Conservation (phyloP, 352 stramenopile species). For the Globisporangium middletonii region DNA sequence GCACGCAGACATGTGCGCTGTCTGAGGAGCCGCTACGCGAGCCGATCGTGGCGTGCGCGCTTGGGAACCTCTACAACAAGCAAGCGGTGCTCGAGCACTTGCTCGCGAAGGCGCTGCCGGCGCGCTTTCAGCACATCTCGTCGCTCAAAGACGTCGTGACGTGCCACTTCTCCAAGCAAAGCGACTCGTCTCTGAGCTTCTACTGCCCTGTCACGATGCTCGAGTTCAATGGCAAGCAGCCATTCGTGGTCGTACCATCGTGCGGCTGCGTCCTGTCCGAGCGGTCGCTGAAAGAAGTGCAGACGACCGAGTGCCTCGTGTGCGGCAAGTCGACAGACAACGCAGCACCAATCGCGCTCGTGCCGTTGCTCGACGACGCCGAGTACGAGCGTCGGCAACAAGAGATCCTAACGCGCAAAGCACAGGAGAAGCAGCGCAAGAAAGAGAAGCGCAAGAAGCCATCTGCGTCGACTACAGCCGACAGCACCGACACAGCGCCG, state of each 20-base stretch:
- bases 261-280: conserved; percentile 89
- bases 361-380: conserved; percentile 52
- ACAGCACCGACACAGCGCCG: not conserved
- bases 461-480: not conserved
- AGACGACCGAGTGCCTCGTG: conserved; percentile 59
- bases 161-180: conserved; percentile 39
- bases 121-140: conserved; percentile 71
- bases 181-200: not conserved
- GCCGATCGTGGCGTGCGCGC: conserved; percentile 82
- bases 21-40: conserved; percentile 74
- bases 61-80: conserved; percentile 93
- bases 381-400: conserved; percentile 45
- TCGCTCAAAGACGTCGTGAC: conserved; percentile 86
- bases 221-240: conserved; percentile 85
- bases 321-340: conserved; percentile 51
- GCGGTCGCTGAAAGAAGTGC: conserved; percentile 81
- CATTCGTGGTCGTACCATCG: conserved; percentile 73
- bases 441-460: conserved; percentile 25
- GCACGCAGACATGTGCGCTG: conserved; percentile 70
- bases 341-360: conserved; percentile 51
- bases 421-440: conserved; percentile 36
- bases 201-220: conserved; percentile 83
- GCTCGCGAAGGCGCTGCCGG: conserved; percentile 70
- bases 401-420: conserved; percentile 39
- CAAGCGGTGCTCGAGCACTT: conserved; percentile 79